Evolutionary conservation across 495 filamentous ascomycete genomes (phyloP).

Genomic region (Bryoglossum gracile): DNA sequence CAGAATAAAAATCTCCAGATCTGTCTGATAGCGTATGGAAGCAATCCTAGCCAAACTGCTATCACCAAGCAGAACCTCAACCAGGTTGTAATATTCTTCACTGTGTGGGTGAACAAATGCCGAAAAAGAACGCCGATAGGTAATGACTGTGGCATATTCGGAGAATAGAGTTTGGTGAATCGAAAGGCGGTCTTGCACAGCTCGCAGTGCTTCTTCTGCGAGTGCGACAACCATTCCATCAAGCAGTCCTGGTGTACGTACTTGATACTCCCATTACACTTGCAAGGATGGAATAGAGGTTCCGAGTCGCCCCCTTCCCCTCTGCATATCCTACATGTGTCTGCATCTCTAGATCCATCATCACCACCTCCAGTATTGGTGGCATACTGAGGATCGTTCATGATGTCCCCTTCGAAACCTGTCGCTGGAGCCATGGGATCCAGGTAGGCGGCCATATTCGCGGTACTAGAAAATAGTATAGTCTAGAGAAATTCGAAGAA

Average conservation of each 20-base stretch:
- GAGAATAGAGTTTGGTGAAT: slow-evolving; percentile 95
- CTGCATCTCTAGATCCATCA: slow-evolving; percentile 42
- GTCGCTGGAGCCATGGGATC: neutral
- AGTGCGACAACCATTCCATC: slow-evolving; percentile 97
- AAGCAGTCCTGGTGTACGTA: slow-evolving; percentile 95
- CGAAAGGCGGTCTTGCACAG: slow-evolving; percentile 96
- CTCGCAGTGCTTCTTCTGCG: slow-evolving; percentile 98
- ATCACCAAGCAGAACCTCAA: slow-evolving; percentile 68
- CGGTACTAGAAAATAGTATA: neutral
- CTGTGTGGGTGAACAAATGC: slow-evolving; percentile 62
- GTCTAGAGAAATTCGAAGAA: neutral
- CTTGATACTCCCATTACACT: slow-evolving; percentile 97
- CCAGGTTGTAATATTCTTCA: slow-evolving; percentile 67
- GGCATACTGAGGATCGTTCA: slow-evolving; percentile 57
- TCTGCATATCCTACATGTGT: slow-evolving; percentile 93
- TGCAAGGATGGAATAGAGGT: slow-evolving; percentile 94
- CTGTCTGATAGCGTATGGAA: slow-evolving; percentile 85
- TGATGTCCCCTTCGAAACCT: slow-evolving; percentile 42
- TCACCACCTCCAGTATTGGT: slow-evolving; percentile 24
- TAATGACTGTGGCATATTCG: slow-evolving; percentile 78
- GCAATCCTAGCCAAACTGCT: slow-evolving; percentile 78
- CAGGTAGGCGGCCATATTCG: slow-evolving; percentile 6
- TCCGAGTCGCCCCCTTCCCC: slow-evolving; percentile 80
- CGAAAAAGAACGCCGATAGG: slow-evolving; percentile 72
- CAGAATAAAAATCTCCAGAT: slow-evolving; percentile 92